These are phyloP conservation scores for Trichophyton verrucosum DNA, from an alignment of 2,329 filamentous ascomycete species.

Conservation along the genomic window DNA sequence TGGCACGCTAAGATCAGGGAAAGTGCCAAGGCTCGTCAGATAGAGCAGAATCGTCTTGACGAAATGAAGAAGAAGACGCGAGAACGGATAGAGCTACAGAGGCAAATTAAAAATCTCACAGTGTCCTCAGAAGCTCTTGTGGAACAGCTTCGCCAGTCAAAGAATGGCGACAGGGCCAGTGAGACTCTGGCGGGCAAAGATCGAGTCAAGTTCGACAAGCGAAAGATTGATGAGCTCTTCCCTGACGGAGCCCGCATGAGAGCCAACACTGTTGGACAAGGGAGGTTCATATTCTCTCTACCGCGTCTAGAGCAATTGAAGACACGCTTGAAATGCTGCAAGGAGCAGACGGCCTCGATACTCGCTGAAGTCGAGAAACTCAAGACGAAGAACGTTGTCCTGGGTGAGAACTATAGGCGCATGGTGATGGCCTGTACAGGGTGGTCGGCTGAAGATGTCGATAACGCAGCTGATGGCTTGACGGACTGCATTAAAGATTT, in stretches of 20 bases:
- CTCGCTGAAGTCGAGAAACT: conserved; percentile 56
- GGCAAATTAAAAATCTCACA: conserved; percentile 67
- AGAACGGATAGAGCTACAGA: conserved; percentile 49
- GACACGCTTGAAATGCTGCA: conserved; percentile 58
- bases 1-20: conserved; percentile 71
- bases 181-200: background rate
- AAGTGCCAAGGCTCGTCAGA: conserved; percentile 63
- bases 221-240: background rate
- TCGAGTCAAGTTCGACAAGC: background rate
- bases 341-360: conserved; percentile 54
- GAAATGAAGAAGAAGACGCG: conserved; percentile 53
- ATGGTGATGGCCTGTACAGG: conserved; percentile 80
- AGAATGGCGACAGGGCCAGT: background rate
- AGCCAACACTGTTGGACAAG: conserved; percentile 30
- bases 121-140: conserved; percentile 49
- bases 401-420: conserved; percentile 76
- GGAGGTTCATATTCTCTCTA: conserved; percentile 38
- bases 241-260: conserved; percentile 10
- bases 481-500: conserved; percentile 66
- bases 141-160: conserved; percentile 28
- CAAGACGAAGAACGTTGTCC: conserved; percentile 65
- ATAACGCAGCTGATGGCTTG: conserved; percentile 64
- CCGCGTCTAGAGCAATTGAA: conserved; percentile 51
- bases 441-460: conserved; percentile 65
- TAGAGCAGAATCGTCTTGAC: conserved; percentile 63